phyloP scores from a whole-genome alignment of 139 green algal genomes.

The Chlorella sorokiniana region DNA sequence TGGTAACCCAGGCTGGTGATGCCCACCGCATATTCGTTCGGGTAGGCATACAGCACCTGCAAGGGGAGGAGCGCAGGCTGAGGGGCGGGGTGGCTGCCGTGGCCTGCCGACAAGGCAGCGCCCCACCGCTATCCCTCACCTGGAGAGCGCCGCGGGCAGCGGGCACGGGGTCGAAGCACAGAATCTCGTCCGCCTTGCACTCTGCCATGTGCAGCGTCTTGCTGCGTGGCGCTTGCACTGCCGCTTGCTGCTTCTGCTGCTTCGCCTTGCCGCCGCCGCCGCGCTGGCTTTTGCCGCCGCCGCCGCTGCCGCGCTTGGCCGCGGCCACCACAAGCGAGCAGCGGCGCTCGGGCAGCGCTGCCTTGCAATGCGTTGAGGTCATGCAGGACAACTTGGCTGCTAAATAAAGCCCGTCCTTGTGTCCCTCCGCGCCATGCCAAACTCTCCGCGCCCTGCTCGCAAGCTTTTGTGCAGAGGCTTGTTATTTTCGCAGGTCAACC shows the following conservation, averaged over 20 bases:
- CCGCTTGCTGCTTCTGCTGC: not conserved
- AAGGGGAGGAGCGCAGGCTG: not conserved
- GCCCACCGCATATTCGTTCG: slow-evolving; percentile 60
- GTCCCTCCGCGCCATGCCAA: too few relatives aligned
- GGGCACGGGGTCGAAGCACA: slow-evolving; percentile 39
- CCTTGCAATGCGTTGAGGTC: too few relatives aligned
- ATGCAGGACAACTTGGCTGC: too few relatives aligned
- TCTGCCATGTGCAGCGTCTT: slow-evolving; percentile 21
- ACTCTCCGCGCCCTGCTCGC: too few relatives aligned
- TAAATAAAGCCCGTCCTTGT: too few relatives aligned
- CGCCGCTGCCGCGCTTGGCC: not conserved
- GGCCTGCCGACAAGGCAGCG: not conserved
- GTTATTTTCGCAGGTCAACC: too few relatives aligned
- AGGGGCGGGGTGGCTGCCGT: not conserved
- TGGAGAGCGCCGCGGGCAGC: slow-evolving; percentile 4
- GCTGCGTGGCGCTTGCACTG: not conserved
- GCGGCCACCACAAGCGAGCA: not conserved
- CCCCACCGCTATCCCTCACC: not conserved
- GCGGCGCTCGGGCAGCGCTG: not conserved
- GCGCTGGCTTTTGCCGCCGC: slow-evolving; percentile 11
- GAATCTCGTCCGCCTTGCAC: slow-evolving; percentile 35
- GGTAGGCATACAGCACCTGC: slow-evolving; percentile 60
- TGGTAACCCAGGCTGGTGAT: slow-evolving; percentile 65
- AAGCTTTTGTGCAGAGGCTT: too few relatives aligned
- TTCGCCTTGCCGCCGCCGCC: not conserved